Conservation (phyloP, 2,329 filamentous ascomycete species). For the Gnomoniopsis smithogilvyi region DNA sequence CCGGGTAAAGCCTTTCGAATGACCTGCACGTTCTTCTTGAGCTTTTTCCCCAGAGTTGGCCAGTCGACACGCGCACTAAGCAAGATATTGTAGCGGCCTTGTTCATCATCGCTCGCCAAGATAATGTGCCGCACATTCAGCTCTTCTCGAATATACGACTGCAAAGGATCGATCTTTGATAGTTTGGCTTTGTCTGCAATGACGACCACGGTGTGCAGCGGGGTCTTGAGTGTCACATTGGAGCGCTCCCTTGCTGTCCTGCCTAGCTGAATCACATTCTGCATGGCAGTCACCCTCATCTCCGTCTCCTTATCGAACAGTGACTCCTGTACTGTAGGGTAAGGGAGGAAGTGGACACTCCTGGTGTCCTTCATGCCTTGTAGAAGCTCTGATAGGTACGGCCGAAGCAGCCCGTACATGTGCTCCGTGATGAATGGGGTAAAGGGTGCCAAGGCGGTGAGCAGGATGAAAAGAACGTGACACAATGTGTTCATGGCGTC, state of each 20-base stretch:
- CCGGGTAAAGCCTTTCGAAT: constrained; percentile 90
- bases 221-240: constrained; percentile 89
- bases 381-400: constrained; percentile 71
- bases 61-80: constrained; percentile 90
- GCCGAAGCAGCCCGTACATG: constrained; percentile 82
- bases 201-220: constrained; percentile 83
- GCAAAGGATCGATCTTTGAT: constrained; percentile 81
- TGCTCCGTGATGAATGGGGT: constrained; percentile 94
- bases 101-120: too few species aligned
- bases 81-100: constrained; percentile 90
- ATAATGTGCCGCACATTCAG: constrained; percentile 86
- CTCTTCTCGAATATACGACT: constrained; percentile 88
- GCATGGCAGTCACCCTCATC: constrained; percentile 85
- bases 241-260: constrained; percentile 83
- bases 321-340: constrained; percentile 84
- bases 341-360: constrained; percentile 89
- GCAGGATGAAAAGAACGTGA: constrained; percentile 86
- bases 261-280: constrained; percentile 89
- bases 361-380: constrained; percentile 69
- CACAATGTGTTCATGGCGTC: constrained; percentile 93
- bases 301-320: constrained; percentile 86
- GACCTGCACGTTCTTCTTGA: constrained; percentile 89
- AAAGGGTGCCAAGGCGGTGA: constrained; percentile 86
- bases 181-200: too few species aligned
- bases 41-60: constrained; percentile 92